phyloP scores from a whole-genome alignment of 495 filamentous ascomycete genomes.

The Filosporella fistucella region DNA sequence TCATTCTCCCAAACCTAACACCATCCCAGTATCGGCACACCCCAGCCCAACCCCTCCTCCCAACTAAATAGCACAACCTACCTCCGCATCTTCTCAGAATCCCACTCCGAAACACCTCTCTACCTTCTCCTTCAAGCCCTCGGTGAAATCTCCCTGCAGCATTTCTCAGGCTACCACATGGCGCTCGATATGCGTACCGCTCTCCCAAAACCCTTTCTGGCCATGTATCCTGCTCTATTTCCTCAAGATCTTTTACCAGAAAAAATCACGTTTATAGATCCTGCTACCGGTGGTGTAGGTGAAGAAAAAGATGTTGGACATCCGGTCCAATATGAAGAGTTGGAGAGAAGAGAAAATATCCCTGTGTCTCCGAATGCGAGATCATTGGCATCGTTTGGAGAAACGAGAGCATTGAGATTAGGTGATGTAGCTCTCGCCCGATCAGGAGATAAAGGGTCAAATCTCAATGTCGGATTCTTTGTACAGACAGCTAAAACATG shows the following conservation, averaged over 20 bases:
- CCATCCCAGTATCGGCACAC: no score
- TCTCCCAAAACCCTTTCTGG: background rate
- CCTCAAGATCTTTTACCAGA: background rate
- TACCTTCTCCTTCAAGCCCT: no score
- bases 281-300: background rate
- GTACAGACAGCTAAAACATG: constrained; percentile 24
- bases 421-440: constrained; percentile 14
- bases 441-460: constrained; percentile 32
- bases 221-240: background rate
- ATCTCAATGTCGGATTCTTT: constrained; percentile 31
- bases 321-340: background rate
- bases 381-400: background rate
- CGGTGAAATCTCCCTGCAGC: no score
- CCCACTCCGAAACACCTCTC: no score
- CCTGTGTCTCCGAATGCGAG: background rate
- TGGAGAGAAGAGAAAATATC: background rate
- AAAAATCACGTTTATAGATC: background rate
- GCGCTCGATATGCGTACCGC: background rate
- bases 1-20: no score
- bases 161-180: constrained; percentile 1
- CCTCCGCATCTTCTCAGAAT: no score
- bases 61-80: no score
- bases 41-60: no score
- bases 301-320: background rate
- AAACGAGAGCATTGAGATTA: background rate